phyloP scores from a whole-genome alignment of 306 rosid genomes.

The Vachellia pachyceras region DNA sequence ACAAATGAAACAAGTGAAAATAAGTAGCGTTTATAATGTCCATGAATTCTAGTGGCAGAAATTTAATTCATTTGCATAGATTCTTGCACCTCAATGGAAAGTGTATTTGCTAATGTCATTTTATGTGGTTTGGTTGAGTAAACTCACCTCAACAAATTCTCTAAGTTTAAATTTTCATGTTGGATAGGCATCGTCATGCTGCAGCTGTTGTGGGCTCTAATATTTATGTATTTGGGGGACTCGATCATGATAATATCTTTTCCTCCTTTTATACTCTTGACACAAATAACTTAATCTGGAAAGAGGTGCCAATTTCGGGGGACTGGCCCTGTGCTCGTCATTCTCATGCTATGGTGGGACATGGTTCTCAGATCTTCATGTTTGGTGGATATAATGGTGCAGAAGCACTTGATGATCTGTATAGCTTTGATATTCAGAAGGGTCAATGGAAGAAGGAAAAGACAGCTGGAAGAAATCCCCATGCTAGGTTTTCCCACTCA shows the following conservation, averaged over 20 bases:
- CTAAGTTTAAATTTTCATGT: slow-evolving; percentile 33
- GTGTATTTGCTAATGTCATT: not conserved
- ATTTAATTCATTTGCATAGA: slow-evolving; percentile 20
- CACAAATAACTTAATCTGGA: slow-evolving; percentile 66
- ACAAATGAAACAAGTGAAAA: slow-evolving; percentile 12
- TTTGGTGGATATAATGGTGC: slow-evolving; percentile 89
- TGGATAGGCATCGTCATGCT: slow-evolving; percentile 91
- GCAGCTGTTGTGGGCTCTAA: slow-evolving; percentile 71
- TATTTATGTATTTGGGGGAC: slow-evolving; percentile 94
- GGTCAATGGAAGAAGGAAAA: slow-evolving; percentile 77
- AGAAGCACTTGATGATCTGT: slow-evolving; percentile 85
- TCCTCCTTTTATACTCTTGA: slow-evolving; percentile 74
- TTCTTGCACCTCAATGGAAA: slow-evolving; percentile 21
- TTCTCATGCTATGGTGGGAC: slow-evolving; percentile 89
- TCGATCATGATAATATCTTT: slow-evolving; percentile 65
- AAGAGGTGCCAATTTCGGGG: slow-evolving; percentile 63
- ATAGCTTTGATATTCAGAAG: slow-evolving; percentile 66
- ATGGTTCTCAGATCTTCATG: slow-evolving; percentile 64
- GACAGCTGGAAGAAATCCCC: slow-evolving; percentile 73
- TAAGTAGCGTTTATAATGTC: not conserved
- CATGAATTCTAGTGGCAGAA: slow-evolving; percentile 16
- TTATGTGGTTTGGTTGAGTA: slow-evolving; percentile 24
- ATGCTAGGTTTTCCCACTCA: slow-evolving; percentile 93
- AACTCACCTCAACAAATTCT: slow-evolving; percentile 16
- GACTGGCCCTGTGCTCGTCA: slow-evolving; percentile 83